Base-by-base conservation (phyloP, 495 filamentous ascomycete genomes). In the Neurospora cerealis region DNA sequence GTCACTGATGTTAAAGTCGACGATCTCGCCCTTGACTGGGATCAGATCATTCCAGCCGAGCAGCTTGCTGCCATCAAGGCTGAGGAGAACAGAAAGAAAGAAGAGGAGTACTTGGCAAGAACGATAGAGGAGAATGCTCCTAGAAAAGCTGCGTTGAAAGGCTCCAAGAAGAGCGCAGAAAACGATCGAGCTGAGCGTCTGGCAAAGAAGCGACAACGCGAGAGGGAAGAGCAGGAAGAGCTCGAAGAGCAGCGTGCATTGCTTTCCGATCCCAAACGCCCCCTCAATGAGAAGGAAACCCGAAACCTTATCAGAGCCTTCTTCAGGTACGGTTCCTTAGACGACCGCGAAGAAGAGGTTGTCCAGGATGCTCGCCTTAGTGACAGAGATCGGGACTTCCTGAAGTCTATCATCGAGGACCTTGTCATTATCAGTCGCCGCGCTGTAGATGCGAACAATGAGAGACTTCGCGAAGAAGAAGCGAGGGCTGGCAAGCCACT, bases 31-130 rank as follows among this genome's bases (percentile, higher is more conserved):
- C 81, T 86, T 8, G 92, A 92, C 73, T 99, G 96, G 96, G 96
- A 98, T 76, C 91, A 98, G 72, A 98, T 99, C 79, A 99, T 99
- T 74, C 96, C 96, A 1, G 94, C 93, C 75, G 94, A 97, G 8
- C 88, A 96, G 77, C 88, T 98, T 28, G 94, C 92, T 32, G 90
- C 89, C 70, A 91, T 98, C 80, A 96, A 95, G 80, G 92, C 90
- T 0, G 93, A 96, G 73, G 95, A 97, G 79, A 92, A 94, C 76
- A 88, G 89, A 79, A 92, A 91, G 78, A 89, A 91, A 24, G 90
- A 98, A 73, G 93, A 95, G 40, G 88, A 89, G 69, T 96, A 96
- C 77, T 90, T 97, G 7, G 91, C 89, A 21, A 90, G 91, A 71
- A 88, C 96, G 37, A 89, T 97, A 71, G 93, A 96, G 77, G 89